Percentiles rank a stretch among this genome's conserved stretches.
Evolutionary conservation across 495 filamentous ascomycete species (phyloP).

Genomic region (Annulohypoxylon maeteangense): DNA sequence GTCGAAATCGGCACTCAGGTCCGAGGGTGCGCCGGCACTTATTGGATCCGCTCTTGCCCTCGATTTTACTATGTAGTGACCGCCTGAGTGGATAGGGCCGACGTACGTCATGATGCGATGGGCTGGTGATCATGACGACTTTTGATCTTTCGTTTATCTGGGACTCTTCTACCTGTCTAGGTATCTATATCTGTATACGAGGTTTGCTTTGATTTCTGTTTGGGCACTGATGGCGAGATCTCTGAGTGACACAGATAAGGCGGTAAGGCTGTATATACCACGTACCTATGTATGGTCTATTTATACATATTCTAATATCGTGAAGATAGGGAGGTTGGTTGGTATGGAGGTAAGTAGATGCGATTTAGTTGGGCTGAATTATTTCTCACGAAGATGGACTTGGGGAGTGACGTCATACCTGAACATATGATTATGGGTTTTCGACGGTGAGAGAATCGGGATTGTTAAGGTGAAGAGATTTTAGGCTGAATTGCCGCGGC

Average conservation of each 20-base stretch:
- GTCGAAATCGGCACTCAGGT: constrained; percentile 2
- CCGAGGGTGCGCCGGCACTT: constrained; percentile 16
- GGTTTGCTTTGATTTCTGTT: background rate
- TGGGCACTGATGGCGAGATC: background rate
- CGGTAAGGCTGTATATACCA: background rate
- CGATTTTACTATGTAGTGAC: too few species aligned
- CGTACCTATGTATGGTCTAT: background rate
- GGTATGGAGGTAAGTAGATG: background rate
- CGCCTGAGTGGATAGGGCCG: background rate
- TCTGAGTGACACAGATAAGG: background rate
- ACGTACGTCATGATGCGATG: background rate
- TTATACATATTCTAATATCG: background rate
- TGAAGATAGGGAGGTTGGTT: too few species aligned
- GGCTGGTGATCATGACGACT: background rate
- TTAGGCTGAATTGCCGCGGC: background rate
- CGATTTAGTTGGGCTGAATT: background rate
- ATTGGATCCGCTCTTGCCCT: constrained; percentile 5
- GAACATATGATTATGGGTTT: background rate
- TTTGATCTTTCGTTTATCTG: background rate
- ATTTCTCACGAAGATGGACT: background rate
- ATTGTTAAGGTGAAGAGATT: background rate
- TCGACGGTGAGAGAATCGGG: constrained; percentile 3
- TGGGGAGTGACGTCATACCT: constrained; percentile 21
- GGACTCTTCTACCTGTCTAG: background rate
- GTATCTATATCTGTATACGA: background rate